Percentiles rank a stretch among this genome's conserved stretches.
Evolutionary conservation across 225 moss, liverwort and hornwort genomes (phyloP).

Genomic region (Asterella californica): DNA sequence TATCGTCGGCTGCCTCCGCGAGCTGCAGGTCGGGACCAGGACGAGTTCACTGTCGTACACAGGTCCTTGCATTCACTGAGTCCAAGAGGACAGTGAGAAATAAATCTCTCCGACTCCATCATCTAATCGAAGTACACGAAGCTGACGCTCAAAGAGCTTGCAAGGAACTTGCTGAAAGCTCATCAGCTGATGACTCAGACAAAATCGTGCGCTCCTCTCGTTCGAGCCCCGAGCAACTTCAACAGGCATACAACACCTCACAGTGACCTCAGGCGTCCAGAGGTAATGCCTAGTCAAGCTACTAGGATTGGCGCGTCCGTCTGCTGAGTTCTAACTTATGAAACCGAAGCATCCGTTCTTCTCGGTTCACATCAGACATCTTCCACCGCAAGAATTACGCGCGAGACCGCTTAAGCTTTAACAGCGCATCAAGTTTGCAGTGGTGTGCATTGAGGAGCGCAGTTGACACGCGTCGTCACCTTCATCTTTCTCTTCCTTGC

Average conservation of each 20-base stretch:
- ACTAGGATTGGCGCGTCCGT: not conserved
- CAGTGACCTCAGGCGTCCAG: too few species aligned
- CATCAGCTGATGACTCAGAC: not conserved
- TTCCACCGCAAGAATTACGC: not conserved
- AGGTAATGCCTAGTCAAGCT: too few species aligned
- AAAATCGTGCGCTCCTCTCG: not conserved
- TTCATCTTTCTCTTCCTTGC: not conserved
- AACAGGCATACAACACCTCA: not conserved
- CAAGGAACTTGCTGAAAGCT: not conserved
- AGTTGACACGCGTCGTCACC: not conserved
- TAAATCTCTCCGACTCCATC: not conserved
- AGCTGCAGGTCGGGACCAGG: slow-evolving; percentile 2
- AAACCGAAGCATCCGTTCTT: not conserved
- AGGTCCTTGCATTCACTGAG: not conserved
- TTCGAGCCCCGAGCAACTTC: not conserved
- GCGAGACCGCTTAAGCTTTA: not conserved
- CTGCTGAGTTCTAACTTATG: not conserved
- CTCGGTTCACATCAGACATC: not conserved
- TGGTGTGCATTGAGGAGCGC: not conserved
- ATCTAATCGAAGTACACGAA: not conserved
- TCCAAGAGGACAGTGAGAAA: not conserved
- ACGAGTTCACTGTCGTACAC: not conserved
- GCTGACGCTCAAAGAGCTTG: not conserved
- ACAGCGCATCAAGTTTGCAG: not conserved
- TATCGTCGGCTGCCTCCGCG: too few species aligned